Evolutionary conservation across 2,329 filamentous ascomycete species (phyloP), one percentile per base, ranked within the genome.

Genomic region (Teratosphaeria gauchensis): DNA sequence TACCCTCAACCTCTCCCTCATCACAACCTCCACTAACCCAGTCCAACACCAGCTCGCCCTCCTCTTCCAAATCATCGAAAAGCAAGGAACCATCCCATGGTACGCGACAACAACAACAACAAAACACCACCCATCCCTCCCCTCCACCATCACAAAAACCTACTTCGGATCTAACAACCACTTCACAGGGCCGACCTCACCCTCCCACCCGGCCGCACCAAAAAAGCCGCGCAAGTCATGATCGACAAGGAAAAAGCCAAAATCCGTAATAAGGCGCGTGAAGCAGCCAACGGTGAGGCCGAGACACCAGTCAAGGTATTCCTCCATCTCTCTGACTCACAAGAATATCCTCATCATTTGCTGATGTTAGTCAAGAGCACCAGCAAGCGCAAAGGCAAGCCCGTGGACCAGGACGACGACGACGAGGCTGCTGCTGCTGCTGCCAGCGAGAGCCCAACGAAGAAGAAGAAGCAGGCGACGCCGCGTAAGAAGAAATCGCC

Each of bases 241-340:
- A 30, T 69, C 30, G 65, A 67, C 60, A 68, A 68, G 62, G 65
- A 69, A 62, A 68, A 68, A 60, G 54, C 59, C 51, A 66, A 67
- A 58, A 53, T 65, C 54, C 62, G 62, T 56, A 35, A 28, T 28
- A 61, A 63, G 52, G 59, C 60, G 28, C 48, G 48, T 51, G 48
- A 51, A 16, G 48, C 3, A 16, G 48, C 48, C 48, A 51, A 19
- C 24, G 48, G 48, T 14, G 48, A 51, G 6, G 33, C 8, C 9
- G 14, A 6, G 9, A 51, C 19, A 4, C 48, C 48, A 2, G 9
- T 2, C 19, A 51, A 51, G 48, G 48, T 51, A 51, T 2, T 28
- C 24, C 19, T 51, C n/a, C 16, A 2, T 7, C 48, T 11, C 28
- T 7, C 19, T 1, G 2, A 51, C 28, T 2, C 48, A 51, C 4